Evolutionary conservation across 257 asterid genomes (phyloP).

Genomic region (Thymus quinquecostatus): DNA sequence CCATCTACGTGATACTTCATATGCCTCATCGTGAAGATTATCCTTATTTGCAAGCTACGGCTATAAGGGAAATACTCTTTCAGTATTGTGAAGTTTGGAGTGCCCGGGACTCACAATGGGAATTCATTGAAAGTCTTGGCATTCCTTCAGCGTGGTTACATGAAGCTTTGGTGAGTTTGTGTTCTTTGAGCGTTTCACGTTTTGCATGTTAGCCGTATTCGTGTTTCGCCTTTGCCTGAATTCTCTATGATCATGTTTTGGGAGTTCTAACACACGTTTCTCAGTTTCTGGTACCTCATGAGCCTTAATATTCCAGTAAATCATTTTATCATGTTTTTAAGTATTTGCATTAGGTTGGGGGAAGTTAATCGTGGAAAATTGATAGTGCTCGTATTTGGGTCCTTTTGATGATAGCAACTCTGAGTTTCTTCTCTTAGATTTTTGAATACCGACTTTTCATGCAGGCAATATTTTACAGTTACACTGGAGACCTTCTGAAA

Average conservation of each 20-base stretch:
- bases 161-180: slow-evolving; percentile 89
- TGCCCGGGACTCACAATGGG: slow-evolving; percentile 61
- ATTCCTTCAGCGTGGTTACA: slow-evolving; percentile 93
- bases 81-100: slow-evolving; percentile 97
- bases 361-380: slow-evolving; percentile 21
- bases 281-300: slow-evolving; percentile 16
- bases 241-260: slow-evolving; percentile 20
- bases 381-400: slow-evolving; percentile 24
- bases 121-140: slow-evolving; percentile 83
- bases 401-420: slow-evolving; percentile 21
- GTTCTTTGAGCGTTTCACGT: slow-evolving; percentile 27
- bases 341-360: slow-evolving; percentile 16
- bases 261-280: slow-evolving; percentile 24
- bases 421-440: slow-evolving; percentile 20
- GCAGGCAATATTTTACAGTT: slow-evolving; percentile 86
- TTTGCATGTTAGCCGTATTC: background rate
- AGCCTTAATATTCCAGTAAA: slow-evolving; percentile 15
- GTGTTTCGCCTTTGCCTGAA: slow-evolving; percentile 17
- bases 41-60: slow-evolving; percentile 76
- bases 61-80: slow-evolving; percentile 84
- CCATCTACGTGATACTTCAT: slow-evolving; percentile 93
- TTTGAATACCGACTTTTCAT: slow-evolving; percentile 36
- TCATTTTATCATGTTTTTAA: slow-evolving; percentile 22
- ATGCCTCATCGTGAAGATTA: slow-evolving; percentile 86
- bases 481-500: slow-evolving; percentile 69